These are phyloP conservation scores for Ceratocystis lukuohia DNA, from an alignment of 2,329 filamentous ascomycete genomes.

Conservation along the genomic window DNA sequence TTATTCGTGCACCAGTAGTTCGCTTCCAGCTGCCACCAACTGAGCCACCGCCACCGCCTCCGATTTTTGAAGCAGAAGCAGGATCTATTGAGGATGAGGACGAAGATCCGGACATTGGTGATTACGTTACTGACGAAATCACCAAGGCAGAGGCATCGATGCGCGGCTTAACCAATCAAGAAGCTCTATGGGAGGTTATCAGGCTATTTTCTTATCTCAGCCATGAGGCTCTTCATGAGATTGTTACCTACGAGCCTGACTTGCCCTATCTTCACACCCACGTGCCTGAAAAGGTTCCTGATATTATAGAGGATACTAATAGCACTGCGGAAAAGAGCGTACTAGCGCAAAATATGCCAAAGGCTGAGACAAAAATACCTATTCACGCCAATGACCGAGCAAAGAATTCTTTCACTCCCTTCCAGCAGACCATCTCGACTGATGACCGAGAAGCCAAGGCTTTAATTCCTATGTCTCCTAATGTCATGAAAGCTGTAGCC, in stretches of 20 bases:
- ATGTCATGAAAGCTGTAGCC: neutral
- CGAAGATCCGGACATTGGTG: constrained; percentile 44
- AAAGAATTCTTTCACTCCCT: neutral
- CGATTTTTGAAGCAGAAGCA: constrained; percentile 19
- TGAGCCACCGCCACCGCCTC: constrained; percentile 23
- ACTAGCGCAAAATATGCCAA: neutral
- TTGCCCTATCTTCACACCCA: constrained; percentile 14
- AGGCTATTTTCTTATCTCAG: constrained; percentile 36
- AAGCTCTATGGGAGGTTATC: constrained; percentile 32
- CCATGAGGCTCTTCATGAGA: constrained; percentile 36
- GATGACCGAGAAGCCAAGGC: neutral
- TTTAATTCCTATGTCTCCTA: neutral
- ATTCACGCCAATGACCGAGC: neutral
- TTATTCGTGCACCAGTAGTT: constrained; percentile 25
- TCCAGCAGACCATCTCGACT: neutral
- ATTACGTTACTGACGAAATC: constrained; percentile 42
- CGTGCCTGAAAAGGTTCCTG: neutral
- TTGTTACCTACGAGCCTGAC: constrained; percentile 33
- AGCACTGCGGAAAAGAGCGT: neutral
- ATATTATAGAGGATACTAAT: neutral
- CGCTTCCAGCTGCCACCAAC: constrained; percentile 32
- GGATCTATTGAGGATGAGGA: constrained; percentile 27
- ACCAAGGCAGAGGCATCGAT: constrained; percentile 38
- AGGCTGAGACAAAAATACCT: neutral
- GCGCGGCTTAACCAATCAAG: constrained; percentile 31